A percentile compares a stretch with the other conserved stretches of the same genome.
Conservation (phyloP, 164 flowering plant genomes). For the Paratinospora sagittata region DNA sequence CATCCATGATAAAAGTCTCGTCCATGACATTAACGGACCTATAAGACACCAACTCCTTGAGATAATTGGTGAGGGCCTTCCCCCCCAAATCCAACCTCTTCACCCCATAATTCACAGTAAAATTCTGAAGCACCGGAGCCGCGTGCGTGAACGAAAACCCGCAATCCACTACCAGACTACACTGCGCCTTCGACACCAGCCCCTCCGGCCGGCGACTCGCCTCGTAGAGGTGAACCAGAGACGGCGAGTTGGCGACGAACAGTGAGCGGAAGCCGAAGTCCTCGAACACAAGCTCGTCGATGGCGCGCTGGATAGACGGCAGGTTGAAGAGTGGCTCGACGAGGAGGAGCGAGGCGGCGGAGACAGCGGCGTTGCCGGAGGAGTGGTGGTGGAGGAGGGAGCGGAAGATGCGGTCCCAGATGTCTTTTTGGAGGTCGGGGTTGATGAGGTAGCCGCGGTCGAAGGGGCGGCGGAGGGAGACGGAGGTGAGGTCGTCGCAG, state of each 20-base stretch:
- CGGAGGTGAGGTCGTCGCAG: conserved; percentile 70
- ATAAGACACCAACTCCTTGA: conserved; percentile 86
- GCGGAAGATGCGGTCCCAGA: conserved; percentile 81
- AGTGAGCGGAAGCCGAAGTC: conserved; percentile 71
- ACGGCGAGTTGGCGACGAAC: conserved; percentile 61
- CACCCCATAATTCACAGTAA: conserved; percentile 70
- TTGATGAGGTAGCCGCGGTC: conserved; percentile 94
- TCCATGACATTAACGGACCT: conserved; percentile 85
- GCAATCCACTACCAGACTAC: conserved; percentile 87
- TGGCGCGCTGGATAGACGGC: conserved; percentile 60
- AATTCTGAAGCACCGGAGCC: conserved; percentile 86
- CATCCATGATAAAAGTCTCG: conserved; percentile 84
- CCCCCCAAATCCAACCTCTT: conserved; percentile 91
- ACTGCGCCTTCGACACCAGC: conserved; percentile 43
- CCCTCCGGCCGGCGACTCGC: conserved; percentile 60
- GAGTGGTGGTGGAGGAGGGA: conserved; percentile 52
- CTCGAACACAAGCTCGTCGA: conserved; percentile 79
- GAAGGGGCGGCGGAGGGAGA: conserved; percentile 84
- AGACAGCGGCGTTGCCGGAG: conserved; percentile 37
- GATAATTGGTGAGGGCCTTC: conserved; percentile 83
- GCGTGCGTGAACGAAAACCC: conserved; percentile 89
- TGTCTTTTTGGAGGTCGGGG: conserved; percentile 80
- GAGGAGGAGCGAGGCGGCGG: conserved; percentile 65
- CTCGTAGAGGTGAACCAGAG: conserved; percentile 79
- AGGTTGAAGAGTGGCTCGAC: conserved; percentile 70